A percentile compares a stretch with the other conserved stretches of the same genome.
phyloP scores from a whole-genome alignment of 306 rosid species.

The Vigna unguiculata region DNA sequence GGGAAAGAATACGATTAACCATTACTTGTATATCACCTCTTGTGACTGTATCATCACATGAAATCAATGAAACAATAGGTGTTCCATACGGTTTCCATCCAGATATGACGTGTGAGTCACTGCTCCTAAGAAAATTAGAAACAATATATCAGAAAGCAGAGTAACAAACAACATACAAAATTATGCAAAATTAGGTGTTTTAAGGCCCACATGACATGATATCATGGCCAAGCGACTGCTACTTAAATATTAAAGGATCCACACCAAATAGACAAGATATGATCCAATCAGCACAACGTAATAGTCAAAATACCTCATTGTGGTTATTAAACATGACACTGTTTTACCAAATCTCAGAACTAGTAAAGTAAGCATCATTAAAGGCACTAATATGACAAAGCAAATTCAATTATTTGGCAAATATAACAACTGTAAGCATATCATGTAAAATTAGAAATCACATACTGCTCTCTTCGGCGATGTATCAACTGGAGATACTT shows the following conservation, averaged over 20 bases:
- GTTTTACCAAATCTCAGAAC: conserved; percentile 20
- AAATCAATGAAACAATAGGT: conserved; percentile 75
- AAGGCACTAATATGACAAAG: conserved; percentile 26
- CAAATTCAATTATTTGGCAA: conserved; percentile 24
- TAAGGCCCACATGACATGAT: conserved; percentile 6
- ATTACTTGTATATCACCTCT: conserved; percentile 72
- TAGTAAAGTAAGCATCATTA: conserved; percentile 12
- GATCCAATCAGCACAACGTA: background rate
- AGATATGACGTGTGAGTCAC: conserved; percentile 64
- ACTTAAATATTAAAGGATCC: conserved; percentile 13
- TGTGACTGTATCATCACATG: conserved; percentile 71
- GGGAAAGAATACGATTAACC: conserved; percentile 73
- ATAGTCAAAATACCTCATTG: background rate
- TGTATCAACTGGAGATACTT: conserved; percentile 91
- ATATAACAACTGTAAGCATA: conserved; percentile 27
- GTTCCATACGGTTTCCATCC: conserved; percentile 91
- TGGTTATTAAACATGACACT: conserved; percentile 9
- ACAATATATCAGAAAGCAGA: conserved; percentile 31
- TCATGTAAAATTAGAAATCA: conserved; percentile 31
- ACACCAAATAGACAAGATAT: conserved; percentile 11
- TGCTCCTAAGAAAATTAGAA: conserved; percentile 55
- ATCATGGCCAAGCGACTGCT: background rate
- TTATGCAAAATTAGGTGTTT: conserved; percentile 13
- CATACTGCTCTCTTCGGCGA: conserved; percentile 85
- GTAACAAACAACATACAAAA: conserved; percentile 28